A percentile compares a stretch with the other conserved stretches of the same genome.
Evolutionary conservation across 352 stramenopile species (phyloP).

Genomic region (Albugo candida): DNA sequence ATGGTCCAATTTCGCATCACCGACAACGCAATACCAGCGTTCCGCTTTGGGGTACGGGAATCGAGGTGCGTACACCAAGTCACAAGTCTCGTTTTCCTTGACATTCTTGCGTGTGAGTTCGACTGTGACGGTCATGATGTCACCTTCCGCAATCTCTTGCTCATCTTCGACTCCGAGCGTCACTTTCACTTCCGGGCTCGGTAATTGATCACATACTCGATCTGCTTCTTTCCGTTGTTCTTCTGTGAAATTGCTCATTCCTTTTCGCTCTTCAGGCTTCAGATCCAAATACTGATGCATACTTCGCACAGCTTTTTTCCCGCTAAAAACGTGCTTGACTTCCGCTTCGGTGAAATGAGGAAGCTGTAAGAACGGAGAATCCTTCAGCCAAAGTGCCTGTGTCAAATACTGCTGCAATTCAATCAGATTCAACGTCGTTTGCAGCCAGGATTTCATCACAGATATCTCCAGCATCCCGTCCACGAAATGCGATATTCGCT

Average conservation of each 20-base stretch:
- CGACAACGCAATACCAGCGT: constrained; percentile 94
- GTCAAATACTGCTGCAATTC: constrained; percentile 95
- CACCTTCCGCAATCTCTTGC: constrained; percentile 93
- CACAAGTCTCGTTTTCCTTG: constrained; percentile 84
- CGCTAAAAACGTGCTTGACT: constrained; percentile 81
- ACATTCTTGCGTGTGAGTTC: constrained; percentile 94
- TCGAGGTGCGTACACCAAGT: constrained; percentile 89
- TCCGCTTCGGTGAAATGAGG: constrained; percentile 79
- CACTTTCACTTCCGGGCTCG: constrained; percentile 84
- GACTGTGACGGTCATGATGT: constrained; percentile 96
- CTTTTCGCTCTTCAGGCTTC: constrained; percentile 83
- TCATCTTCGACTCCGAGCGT: constrained; percentile 82
- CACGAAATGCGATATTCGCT: constrained; percentile 85
- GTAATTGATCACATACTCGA: constrained; percentile 85
- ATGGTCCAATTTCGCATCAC: constrained; percentile 86
- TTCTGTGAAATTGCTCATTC: constrained; percentile 79
- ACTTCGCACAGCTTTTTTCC: constrained; percentile 81
- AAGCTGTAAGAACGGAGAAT: constrained; percentile 81
- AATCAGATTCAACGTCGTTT: constrained; percentile 91
- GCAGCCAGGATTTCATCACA: constrained; percentile 88
- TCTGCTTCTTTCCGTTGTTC: constrained; percentile 87
- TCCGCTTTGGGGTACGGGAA: constrained; percentile 93
- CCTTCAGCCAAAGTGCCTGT: constrained; percentile 91
- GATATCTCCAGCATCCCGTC: constrained; percentile 98
- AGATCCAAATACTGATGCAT: constrained; percentile 90